Conservation (phyloP, 2,329 filamentous ascomycete species). For the Aspergillaceae sp. region DNA sequence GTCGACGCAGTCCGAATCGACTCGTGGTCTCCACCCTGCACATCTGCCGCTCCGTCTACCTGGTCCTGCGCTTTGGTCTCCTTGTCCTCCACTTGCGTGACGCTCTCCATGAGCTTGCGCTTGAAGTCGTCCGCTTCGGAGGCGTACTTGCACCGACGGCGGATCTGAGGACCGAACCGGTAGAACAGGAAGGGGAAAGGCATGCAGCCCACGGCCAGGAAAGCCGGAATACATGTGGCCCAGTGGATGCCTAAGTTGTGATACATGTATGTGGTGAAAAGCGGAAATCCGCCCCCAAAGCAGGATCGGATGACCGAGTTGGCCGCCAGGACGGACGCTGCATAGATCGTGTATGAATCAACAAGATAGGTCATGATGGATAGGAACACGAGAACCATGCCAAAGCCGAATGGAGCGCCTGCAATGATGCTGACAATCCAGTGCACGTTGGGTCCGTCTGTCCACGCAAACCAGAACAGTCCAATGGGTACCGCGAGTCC, state of each 20-base stretch:
- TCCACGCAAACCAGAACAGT: constrained; percentile 50
- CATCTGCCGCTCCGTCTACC: neutral
- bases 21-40: neutral
- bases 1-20: constrained; percentile 7
- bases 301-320: constrained; percentile 35
- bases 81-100: neutral
- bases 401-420: constrained; percentile 25
- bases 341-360: constrained; percentile 29
- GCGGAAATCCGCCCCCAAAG: constrained; percentile 35
- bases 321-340: constrained; percentile 28
- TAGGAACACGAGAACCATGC: constrained; percentile 26
- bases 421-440: constrained; percentile 26
- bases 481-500: constrained; percentile 42
- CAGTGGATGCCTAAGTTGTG: constrained; percentile 33
- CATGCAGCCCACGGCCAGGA: constrained; percentile 28
- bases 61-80: neutral
- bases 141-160: constrained; percentile 30
- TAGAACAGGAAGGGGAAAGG: constrained; percentile 34
- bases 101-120: constrained; percentile 15
- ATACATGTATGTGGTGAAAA: constrained; percentile 37
- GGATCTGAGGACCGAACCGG: constrained; percentile 25
- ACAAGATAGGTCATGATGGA: constrained; percentile 29
- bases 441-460: constrained; percentile 34
- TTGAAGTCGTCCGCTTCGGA: constrained; percentile 24
- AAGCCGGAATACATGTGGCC: constrained; percentile 33